phyloP scores from a whole-genome alignment of 768 basidiomycete genomes.

The Phlegmacium glaucopus region DNA sequence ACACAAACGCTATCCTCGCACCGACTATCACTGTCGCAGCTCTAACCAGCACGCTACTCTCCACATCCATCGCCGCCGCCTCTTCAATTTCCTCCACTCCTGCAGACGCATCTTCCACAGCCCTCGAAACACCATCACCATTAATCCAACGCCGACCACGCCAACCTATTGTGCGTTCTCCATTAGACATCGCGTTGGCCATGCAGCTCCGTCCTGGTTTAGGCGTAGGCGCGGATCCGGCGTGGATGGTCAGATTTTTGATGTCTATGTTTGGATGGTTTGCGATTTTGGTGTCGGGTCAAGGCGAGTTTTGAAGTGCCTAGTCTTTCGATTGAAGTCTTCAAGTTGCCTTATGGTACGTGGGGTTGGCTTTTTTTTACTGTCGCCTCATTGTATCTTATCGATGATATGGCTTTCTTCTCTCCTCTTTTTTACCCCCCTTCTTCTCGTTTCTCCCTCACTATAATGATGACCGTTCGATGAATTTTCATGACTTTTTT shows the following conservation, averaged over 20 bases:
- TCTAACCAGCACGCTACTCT: constrained; percentile 4
- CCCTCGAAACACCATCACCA: not conserved
- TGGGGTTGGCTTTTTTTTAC: too few species aligned
- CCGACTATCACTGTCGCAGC: constrained; percentile 5
- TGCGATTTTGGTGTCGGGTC: constrained; percentile 50
- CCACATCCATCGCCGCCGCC: constrained; percentile 2
- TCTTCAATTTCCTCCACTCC: constrained; percentile 14
- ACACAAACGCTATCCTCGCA: constrained; percentile 2
- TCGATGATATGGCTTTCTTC: too few species aligned
- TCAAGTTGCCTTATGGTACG: too few species aligned
- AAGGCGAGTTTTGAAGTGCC: constrained; percentile 16
- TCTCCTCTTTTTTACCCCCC: too few species aligned
- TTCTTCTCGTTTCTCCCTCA: too few species aligned
- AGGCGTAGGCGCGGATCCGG: constrained; percentile 67
- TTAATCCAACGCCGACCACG: too few species aligned
- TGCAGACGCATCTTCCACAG: not conserved
- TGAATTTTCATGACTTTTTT: too few species aligned
- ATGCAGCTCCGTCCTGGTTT: constrained; percentile 76
- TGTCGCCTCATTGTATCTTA: too few species aligned
- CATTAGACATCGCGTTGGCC: constrained; percentile 67
- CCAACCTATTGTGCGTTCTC: constrained; percentile 28
- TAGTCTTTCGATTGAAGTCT: too few species aligned
- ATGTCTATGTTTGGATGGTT: constrained; percentile 83
- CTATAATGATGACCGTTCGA: too few species aligned
- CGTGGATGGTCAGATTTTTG: constrained; percentile 77